Base-by-base conservation (phyloP, 2,329 filamentous ascomycete genomes). In the Talaromyces rugulosus region DNA sequence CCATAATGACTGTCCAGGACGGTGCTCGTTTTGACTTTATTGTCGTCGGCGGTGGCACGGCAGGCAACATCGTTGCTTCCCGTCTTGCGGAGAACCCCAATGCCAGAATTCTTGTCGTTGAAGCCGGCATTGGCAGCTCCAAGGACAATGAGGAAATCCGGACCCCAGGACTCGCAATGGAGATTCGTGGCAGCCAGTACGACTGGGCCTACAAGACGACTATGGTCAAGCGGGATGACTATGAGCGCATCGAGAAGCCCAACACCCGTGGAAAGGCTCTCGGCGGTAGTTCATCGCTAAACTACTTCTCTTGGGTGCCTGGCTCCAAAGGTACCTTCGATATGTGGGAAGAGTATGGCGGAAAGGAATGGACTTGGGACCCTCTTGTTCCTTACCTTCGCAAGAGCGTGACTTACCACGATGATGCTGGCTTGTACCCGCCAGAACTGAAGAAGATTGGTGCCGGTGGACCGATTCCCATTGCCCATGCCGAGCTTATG, bases 251-350 rank as follows among this genome's bases (percentile, higher is more conserved):
- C 47, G 85, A 87, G 69, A 86, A 86, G 74, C 84, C 84, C 53
- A 87, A 87, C 68, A 86, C 84, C 3, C 80, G 85, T 36, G 82
- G 85, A 23, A 85, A 85, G 72, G 78, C 78, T 1, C 81, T 87
- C 0, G 85, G 85, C 36, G 85, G 85, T n/a, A 83, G 81, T 62
- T 82, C 79, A 0, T 82, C 77, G 30, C 69, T 85, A 44, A 88
- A 88, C 74, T 88, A 87, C 72, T 86, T 82, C 72, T 86, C 85
- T 7, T 88, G 85, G 85, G 77, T 87, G 8, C 83, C 80, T 1
- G 85, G 85, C 2, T 82, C 78, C 62, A 81, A 81, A 59, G 77
- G 77, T 3, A 87, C 84, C 0, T 87, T 84, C 65, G 82, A 81
- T 65, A 70, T 74, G 51, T 82, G 79, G 79, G 76, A 68, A 27